phyloP scores from a whole-genome alignment of 2,329 filamentous ascomycete species.

The Tolypocladium tundrense region DNA sequence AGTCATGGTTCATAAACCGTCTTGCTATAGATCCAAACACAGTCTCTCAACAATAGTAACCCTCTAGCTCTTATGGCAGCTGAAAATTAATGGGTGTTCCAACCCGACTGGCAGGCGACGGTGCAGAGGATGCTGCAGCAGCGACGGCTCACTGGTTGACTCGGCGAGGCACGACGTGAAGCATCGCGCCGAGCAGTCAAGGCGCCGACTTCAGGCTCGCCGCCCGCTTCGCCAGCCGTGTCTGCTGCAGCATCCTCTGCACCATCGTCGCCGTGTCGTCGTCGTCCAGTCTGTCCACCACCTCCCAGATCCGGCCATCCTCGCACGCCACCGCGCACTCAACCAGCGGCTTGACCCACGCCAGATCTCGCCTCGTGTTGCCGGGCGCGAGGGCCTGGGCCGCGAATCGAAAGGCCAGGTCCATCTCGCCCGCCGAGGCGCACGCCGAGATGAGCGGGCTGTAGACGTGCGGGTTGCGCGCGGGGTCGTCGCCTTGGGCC shows the following conservation, averaged over 20 bases:
- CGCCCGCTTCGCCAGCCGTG: conserved; percentile 5
- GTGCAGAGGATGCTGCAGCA: no score
- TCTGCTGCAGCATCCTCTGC: conserved; percentile 13
- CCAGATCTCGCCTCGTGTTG: conserved; percentile 5
- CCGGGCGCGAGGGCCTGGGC: conserved; percentile 5
- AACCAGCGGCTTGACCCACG: conserved; percentile 19
- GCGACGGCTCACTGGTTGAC: no score
- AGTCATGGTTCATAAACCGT: no score
- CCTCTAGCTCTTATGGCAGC: no score
- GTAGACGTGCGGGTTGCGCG: conserved; percentile 9
- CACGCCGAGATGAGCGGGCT: conserved; percentile 18
- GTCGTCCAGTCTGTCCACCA: conserved; percentile 19
- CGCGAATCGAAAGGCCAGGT: conserved; percentile 23
- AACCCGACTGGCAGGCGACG: no score
- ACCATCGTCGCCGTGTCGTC: conserved; percentile 11
- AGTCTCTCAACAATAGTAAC: no score
- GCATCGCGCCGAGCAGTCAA: background rate
- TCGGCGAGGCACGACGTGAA: no score
- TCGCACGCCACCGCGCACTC: conserved; percentile 15
- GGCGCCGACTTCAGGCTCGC: background rate
- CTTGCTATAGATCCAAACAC: no score
- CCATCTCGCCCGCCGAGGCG: conserved; percentile 16
- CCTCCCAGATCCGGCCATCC: conserved; percentile 20
- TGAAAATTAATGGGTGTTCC: no score
- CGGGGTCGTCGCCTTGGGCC: conserved; percentile 5